Conservation (phyloP, 140 eudicot genomes). For the Stevia rebaudiana region DNA sequence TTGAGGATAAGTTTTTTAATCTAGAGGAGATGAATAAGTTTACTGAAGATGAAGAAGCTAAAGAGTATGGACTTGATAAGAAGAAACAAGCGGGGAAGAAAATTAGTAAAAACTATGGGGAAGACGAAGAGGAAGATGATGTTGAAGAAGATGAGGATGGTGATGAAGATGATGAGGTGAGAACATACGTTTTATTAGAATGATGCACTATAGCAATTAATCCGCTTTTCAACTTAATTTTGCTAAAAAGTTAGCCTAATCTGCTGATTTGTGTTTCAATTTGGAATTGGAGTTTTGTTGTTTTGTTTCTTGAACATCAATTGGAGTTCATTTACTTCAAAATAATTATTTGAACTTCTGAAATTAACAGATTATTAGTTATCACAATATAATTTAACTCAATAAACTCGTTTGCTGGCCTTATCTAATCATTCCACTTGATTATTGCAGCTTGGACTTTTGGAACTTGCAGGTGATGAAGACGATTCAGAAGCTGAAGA, state of each 20-base stretch:
- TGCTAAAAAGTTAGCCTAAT: neutral
- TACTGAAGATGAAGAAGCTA: slow-evolving; percentile 62
- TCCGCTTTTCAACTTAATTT: neutral
- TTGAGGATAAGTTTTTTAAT: slow-evolving; percentile 71
- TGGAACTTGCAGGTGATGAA: slow-evolving; percentile 32
- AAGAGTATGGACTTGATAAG: slow-evolving; percentile 53
- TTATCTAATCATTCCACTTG: neutral
- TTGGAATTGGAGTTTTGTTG: neutral
- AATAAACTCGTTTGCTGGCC: no score
- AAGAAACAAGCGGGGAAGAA: slow-evolving; percentile 23
- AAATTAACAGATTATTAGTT: neutral
- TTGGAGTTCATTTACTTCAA: neutral
- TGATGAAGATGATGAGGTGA: slow-evolving; percentile 53
- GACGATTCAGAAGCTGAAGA: slow-evolving; percentile 5
- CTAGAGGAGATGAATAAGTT: slow-evolving; percentile 55
- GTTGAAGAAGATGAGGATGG: slow-evolving; percentile 32
- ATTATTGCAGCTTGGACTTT: slow-evolving; percentile 54
- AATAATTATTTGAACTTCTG: neutral
- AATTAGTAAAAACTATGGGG: slow-evolving; percentile 5
- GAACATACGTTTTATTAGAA: neutral
- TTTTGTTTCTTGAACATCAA: no score
- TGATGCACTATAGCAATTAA: neutral
- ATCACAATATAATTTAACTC: neutral
- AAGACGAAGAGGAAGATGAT: slow-evolving; percentile 39
- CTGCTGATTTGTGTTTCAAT: no score